Evolutionary conservation across 2,329 filamentous ascomycete species (phyloP).

Genomic region (Aspergillus phoenicis): DNA sequence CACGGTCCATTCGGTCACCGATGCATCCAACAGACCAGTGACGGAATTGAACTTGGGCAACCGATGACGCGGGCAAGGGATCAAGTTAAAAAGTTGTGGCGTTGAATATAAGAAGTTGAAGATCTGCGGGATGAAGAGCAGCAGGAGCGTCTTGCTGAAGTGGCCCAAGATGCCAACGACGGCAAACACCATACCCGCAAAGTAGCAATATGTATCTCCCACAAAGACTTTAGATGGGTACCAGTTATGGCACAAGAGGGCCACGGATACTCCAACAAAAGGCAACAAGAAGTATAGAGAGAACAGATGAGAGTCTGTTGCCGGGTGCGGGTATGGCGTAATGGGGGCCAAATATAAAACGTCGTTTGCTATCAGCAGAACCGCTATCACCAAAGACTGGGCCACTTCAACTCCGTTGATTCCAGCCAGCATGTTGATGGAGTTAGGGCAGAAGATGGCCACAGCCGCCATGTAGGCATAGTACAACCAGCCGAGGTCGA

Average conservation of each 20-base stretch:
- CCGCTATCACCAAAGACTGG: slow-evolving; percentile 87
- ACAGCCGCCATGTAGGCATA: slow-evolving; percentile 96
- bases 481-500: slow-evolving; percentile 82
- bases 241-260: slow-evolving; percentile 89
- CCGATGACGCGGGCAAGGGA: slow-evolving; percentile 91
- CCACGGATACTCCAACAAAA: slow-evolving; percentile 88
- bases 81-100: slow-evolving; percentile 84
- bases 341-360: slow-evolving; percentile 75
- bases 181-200: slow-evolving; percentile 98
- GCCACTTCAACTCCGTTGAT: slow-evolving; percentile 97
- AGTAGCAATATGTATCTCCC: slow-evolving; percentile 99
- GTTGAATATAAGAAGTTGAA: slow-evolving; percentile 95
- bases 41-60: slow-evolving; percentile 85
- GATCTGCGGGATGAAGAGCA: slow-evolving; percentile 89
- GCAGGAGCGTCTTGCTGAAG: slow-evolving; percentile 93
- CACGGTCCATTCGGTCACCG: slow-evolving; percentile 73
- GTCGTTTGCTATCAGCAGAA: slow-evolving; percentile 84
- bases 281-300: slow-evolving; percentile 92
- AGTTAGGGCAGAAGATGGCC: slow-evolving; percentile 96
- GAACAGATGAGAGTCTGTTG: slow-evolving; percentile 93
- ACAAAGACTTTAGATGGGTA: slow-evolving; percentile 95
- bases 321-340: slow-evolving; percentile 83
- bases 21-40: slow-evolving; percentile 83
- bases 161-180: slow-evolving; percentile 95
- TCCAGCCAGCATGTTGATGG: slow-evolving; percentile 99